Base-by-base conservation (phyloP, 805 yeast genomes). In the Hermanozyma aechmeae region DNA sequence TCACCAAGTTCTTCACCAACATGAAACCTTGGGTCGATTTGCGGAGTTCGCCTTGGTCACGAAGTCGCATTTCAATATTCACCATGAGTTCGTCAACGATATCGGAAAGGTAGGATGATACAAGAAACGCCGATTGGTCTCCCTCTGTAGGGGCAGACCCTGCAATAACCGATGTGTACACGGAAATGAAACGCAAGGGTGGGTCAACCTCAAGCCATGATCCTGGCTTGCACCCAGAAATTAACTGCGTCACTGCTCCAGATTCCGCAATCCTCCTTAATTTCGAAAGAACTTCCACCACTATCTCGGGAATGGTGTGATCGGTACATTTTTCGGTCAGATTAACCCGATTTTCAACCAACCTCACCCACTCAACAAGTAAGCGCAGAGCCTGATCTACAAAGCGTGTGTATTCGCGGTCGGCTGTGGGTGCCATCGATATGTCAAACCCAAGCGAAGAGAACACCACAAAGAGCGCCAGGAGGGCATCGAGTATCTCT, bases 81-180 rank as follows among this genome's bases (percentile, higher is more conserved):
- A 76, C 61, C 48, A 78, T 65, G 15, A 84, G 66, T 25, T 77
- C 75, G 50, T 87, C 96, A 24, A 89, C 67, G 25, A 80, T 65
- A 50, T 89, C 97, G 29, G 86, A 71, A 35, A 74, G 69, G 45
- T 70, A 87, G 25, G 80, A 65, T 1, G 85, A 68, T 19, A 85
- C 51, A 38, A 80, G 52, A 32, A 66, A 69, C 16, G 34, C 34
- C 3, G 28, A 24, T 19, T 23, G 36, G 32, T 33, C 37, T 6
- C 27, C 27, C 12, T 35, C 35, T 22, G 33, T 32, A 2, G 42
- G 31, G 15, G 59, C 56, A 3, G 53, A 41, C 23, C 59, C 60
- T 9, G 66, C 61, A 8, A 68, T 56, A 3, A 71, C 70, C 21
- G 73, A 61, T 0, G 76, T 62, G 42, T 68, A 68, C 9, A 62